phyloP scores from a whole-genome alignment of 148 eudicot species.

The Diospyros lotus region DNA sequence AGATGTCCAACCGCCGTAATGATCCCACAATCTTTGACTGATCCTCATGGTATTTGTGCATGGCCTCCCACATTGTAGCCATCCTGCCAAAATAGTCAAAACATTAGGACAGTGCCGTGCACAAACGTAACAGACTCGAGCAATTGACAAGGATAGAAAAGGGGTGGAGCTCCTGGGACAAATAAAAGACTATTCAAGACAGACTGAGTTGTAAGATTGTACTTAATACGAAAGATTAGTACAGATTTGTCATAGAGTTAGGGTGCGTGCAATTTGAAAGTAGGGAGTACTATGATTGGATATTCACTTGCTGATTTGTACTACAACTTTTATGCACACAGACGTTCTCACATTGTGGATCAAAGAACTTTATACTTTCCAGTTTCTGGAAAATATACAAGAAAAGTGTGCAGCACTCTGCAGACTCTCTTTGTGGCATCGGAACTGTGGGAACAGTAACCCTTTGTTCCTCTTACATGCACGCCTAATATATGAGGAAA shows the following conservation, averaged over 20 bases:
- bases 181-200: neutral
- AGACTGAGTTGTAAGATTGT: neutral
- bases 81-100: constrained; percentile 41
- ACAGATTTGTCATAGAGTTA: neutral
- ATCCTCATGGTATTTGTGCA: constrained; percentile 54
- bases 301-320: neutral
- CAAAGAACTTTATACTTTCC: neutral
- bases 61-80: constrained; percentile 86
- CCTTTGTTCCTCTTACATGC: too few relatives aligned
- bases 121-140: neutral
- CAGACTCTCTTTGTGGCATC: neutral
- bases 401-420: neutral
- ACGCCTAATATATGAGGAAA: too few relatives aligned
- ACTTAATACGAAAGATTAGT: neutral
- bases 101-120: neutral
- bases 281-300: too few relatives aligned
- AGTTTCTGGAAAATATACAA: neutral
- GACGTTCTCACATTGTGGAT: neutral
- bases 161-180: neutral
- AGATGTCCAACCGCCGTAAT: constrained; percentile 42
- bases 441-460: neutral
- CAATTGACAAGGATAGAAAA: neutral
- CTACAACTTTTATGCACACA: neutral
- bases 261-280: neutral
- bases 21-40: constrained; percentile 50